These are phyloP conservation scores for Catunica adiposa DNA, from an alignment of 2,329 filamentous ascomycete genomes.

Conservation along the genomic window DNA sequence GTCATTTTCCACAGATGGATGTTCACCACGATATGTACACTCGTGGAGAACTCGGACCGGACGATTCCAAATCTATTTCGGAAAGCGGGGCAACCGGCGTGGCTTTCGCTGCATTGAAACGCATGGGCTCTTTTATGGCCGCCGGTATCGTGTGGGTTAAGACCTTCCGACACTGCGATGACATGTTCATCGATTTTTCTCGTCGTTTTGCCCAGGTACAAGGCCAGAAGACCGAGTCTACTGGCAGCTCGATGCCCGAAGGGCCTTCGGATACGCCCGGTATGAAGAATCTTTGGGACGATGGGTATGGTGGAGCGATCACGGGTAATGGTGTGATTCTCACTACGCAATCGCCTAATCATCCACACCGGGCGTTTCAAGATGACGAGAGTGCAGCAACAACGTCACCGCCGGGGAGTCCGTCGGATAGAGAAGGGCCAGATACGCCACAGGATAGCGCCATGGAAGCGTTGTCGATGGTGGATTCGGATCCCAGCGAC, in stretches of 20 bases:
- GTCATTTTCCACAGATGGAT: conserved; percentile 55
- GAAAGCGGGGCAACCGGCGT: conserved; percentile 29
- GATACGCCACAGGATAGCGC: conserved; percentile 6
- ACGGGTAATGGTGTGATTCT: conserved; percentile 29
- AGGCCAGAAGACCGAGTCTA: conserved; percentile 12
- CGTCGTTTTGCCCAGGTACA: conserved; percentile 26
- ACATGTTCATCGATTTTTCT: conserved; percentile 29
- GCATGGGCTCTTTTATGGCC: conserved; percentile 34
- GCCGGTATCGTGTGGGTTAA: conserved; percentile 41
- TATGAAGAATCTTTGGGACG: conserved; percentile 14
- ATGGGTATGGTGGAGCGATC: conserved; percentile 20
- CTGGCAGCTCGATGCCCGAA: conserved; percentile 20
- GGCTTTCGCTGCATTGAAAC: conserved; percentile 32
- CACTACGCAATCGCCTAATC: conserved; percentile 8
- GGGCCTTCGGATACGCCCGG: conserved; percentile 20
- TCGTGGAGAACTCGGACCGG: conserved; percentile 20
- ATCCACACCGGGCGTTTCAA: conserved; percentile 1
- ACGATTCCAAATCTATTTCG: conserved; percentile 18
- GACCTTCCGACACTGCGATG: conserved; percentile 36
- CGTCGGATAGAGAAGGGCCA: conserved; percentile 9
- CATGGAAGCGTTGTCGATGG: background rate
- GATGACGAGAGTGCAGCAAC: background rate
- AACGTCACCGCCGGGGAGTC: background rate
- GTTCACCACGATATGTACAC: conserved; percentile 33
- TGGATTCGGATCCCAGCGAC: background rate